Percentiles rank a stretch among this genome's conserved stretches.
Evolutionary conservation across 345 rosid species (phyloP).

Genomic region (Populus deltoides): DNA sequence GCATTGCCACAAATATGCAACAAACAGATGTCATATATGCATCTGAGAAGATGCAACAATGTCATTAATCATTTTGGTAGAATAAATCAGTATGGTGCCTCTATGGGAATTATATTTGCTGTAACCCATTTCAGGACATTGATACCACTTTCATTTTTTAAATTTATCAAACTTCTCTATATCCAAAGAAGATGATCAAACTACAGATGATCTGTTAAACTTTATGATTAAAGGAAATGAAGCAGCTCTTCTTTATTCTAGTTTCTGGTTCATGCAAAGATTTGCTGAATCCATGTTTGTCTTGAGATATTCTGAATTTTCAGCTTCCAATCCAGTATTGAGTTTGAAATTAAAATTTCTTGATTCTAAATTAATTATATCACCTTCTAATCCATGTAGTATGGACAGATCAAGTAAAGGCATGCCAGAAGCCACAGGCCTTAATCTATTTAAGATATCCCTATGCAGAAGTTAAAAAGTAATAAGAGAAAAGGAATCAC

Average conservation of each 20-base stretch:
- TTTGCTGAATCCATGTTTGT: not conserved
- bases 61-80: not conserved
- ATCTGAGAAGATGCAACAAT: not conserved
- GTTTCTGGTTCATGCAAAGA: not conserved
- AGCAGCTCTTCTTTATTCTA: not conserved
- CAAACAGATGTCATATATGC: not conserved
- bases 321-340: not conserved
- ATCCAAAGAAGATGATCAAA: not conserved
- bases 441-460: not conserved
- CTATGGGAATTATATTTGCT: not conserved
- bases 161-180: not conserved
- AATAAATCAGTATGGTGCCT: not conserved
- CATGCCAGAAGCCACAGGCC: not conserved
- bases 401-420: not conserved
- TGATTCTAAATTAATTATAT: not conserved
- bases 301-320: not conserved
- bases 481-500: slow-evolving; percentile 29
- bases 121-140: not conserved
- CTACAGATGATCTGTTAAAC: not conserved
- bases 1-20: not conserved
- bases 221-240: not conserved
- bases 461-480: not conserved
- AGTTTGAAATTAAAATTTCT: not conserved
- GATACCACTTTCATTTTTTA: not conserved
- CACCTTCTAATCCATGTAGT: not conserved